Evolutionary conservation across 106 monocot species (phyloP).

Genomic region (Dendrobium huoshanense): DNA sequence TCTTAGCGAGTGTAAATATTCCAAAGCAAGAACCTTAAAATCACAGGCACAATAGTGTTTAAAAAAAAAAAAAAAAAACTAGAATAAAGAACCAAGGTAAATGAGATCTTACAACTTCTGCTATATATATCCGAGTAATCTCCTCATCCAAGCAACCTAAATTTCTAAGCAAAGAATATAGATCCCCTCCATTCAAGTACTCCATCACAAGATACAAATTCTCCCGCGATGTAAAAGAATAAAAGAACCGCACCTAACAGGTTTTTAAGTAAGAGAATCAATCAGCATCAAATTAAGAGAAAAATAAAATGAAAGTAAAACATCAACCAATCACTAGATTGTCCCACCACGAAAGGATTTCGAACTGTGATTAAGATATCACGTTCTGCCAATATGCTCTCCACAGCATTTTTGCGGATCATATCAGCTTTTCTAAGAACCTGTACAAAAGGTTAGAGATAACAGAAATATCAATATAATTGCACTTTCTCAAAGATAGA

Average conservation of each 20-base stretch:
- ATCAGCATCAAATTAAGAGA: conserved; percentile 9
- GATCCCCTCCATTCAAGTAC: conserved; percentile 95
- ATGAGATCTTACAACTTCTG: conserved; percentile 85
- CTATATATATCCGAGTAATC: conserved; percentile 89
- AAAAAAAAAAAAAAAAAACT: background rate
- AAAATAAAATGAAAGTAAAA: background rate
- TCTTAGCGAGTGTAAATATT: conserved; percentile 87
- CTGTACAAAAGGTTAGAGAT: conserved; percentile 30
- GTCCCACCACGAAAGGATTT: conserved; percentile 96
- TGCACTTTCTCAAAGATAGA: background rate
- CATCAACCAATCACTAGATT: background rate
- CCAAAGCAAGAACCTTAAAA: conserved; percentile 91
- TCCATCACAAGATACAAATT: conserved; percentile 99
- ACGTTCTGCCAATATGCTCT: conserved; percentile 97
- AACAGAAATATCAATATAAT: background rate
- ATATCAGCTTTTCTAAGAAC: conserved; percentile 98
- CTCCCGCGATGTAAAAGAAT: conserved; percentile 95
- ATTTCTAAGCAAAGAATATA: conserved; percentile 93
- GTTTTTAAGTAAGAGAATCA: conserved; percentile 1
- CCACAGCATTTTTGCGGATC: conserved; percentile 99
- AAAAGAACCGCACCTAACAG: conserved; percentile 87
- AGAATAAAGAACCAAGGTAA: background rate
- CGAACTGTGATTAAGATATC: conserved; percentile 93
- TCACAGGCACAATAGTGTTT: background rate
- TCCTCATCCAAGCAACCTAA: conserved; percentile 95